A percentile compares a stretch with the other conserved stretches of the same genome.
These are phyloP conservation scores for Talinum fruticosum DNA, from an alignment of 148 eudicot species.

Conservation along the genomic window DNA sequence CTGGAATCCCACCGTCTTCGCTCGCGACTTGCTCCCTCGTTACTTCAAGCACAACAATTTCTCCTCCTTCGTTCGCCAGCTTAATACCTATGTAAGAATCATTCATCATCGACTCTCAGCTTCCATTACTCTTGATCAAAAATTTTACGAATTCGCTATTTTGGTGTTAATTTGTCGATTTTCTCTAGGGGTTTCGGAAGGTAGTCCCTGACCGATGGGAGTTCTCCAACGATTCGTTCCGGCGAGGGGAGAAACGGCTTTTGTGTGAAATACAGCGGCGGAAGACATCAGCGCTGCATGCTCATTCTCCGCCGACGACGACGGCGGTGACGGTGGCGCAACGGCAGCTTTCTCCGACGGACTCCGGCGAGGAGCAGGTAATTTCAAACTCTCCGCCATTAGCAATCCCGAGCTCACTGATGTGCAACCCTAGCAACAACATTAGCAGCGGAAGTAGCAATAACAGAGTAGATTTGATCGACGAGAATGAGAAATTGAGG, in stretches of 20 bases:
- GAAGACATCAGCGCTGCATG: conserved; percentile 34
- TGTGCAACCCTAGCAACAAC: conserved; percentile 15
- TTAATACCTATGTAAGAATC: conserved; percentile 71
- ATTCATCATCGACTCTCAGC: neutral
- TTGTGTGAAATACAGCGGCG: conserved; percentile 79
- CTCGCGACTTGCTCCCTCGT: conserved; percentile 85
- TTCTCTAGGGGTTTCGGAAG: conserved; percentile 79
- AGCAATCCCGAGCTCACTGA: conserved; percentile 27
- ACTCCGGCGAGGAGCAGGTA: conserved; percentile 76
- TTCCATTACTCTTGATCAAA: neutral
- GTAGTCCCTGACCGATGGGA: conserved; percentile 94
- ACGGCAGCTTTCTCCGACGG: conserved; percentile 23
- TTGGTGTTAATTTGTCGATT: neutral
- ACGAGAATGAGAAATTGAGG: conserved; percentile 69
- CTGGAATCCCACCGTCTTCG: conserved; percentile 89
- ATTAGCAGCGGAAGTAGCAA: neutral
- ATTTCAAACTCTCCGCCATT: conserved; percentile 60
- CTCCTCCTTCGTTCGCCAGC: conserved; percentile 91
- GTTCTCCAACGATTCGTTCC: conserved; percentile 69
- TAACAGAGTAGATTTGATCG: conserved; percentile 43
- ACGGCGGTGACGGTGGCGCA: conserved; percentile 9
- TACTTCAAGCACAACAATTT: conserved; percentile 92
- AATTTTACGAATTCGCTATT: neutral
- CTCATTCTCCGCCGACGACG: neutral
- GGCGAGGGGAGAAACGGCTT: conserved; percentile 61